These are phyloP conservation scores for Nicotiana tomentosiformis DNA, from an alignment of 257 asterid species.

Conservation along the genomic window DNA sequence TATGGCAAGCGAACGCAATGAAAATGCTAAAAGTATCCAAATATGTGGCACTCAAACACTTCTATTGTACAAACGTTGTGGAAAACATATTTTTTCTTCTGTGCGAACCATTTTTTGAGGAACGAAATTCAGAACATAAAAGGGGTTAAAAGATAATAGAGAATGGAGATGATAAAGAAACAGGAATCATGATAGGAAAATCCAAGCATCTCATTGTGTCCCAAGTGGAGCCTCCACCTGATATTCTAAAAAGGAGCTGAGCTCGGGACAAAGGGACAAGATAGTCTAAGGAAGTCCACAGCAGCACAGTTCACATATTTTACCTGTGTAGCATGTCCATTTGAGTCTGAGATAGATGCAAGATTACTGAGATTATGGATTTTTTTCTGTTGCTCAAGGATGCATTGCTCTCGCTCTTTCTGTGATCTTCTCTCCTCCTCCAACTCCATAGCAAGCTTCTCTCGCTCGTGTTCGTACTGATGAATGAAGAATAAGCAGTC, in stretches of 20 bases:
- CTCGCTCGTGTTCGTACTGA: conserved; percentile 84
- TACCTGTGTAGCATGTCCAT: conserved; percentile 54
- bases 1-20: not conserved
- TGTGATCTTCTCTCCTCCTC: conserved; percentile 96
- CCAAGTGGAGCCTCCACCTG: not conserved
- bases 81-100: not conserved
- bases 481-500: conserved; percentile 15
- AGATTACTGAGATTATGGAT: conserved; percentile 59
- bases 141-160: not conserved
- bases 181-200: not conserved
- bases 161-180: not conserved
- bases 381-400: conserved; percentile 74
- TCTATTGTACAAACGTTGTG: not conserved
- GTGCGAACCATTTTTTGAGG: not conserved
- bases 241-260: not conserved
- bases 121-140: not conserved
- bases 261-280: not conserved
- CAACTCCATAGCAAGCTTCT: conserved; percentile 78
- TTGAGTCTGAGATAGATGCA: conserved; percentile 43
- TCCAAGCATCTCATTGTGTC: not conserved
- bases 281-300: not conserved
- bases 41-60: not conserved
- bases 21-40: not conserved
- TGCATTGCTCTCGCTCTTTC: conserved; percentile 62
- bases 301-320: not conserved